phyloP scores from a whole-genome alignment of 257 asterid species.

The Paulownia fortunei region DNA sequence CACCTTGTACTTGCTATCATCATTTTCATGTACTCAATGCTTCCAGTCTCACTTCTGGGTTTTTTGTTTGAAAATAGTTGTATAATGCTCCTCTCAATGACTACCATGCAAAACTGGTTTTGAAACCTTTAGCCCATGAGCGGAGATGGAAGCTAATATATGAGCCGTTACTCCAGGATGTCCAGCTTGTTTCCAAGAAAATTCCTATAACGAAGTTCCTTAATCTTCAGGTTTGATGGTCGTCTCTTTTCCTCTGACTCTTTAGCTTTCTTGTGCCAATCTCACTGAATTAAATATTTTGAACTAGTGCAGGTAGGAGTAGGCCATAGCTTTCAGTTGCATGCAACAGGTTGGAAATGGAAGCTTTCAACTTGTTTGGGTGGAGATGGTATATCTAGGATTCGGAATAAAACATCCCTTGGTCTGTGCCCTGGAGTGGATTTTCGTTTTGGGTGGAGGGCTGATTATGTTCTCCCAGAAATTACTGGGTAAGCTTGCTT shows the following conservation, averaged over 20 bases:
- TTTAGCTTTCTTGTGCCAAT: conserved; percentile 12
- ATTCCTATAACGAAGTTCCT: conserved; percentile 86
- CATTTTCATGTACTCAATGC: neutral
- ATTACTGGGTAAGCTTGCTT: conserved; percentile 71
- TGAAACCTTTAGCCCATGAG: conserved; percentile 85
- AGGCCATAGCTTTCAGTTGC: conserved; percentile 91
- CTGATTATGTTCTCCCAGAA: conserved; percentile 94
- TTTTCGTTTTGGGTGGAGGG: conserved; percentile 97
- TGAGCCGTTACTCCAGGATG: conserved; percentile 89
- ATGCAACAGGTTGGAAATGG: conserved; percentile 99
- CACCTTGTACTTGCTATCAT: neutral
- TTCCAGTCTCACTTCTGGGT: conserved; percentile 10
- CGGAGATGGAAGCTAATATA: conserved; percentile 85
- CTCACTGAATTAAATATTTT: neutral
- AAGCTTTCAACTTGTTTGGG: conserved; percentile 84
- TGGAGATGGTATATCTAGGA: conserved; percentile 83
- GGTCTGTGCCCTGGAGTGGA: conserved; percentile 92
- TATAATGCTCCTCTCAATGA: conserved; percentile 86
- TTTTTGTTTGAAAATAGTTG: conserved; percentile 52
- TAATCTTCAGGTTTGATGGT: conserved; percentile 83
- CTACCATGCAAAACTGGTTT: conserved; percentile 86
- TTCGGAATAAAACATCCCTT: conserved; percentile 85
- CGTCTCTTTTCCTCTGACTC: conserved; percentile 12
- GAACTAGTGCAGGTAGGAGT: conserved; percentile 77
- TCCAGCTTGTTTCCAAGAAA: conserved; percentile 92